A percentile compares a stretch with the other conserved stretches of the same genome.
These are phyloP conservation scores for Mycena metata DNA, from an alignment of 768 basidiomycete species.

Conservation along the genomic window DNA sequence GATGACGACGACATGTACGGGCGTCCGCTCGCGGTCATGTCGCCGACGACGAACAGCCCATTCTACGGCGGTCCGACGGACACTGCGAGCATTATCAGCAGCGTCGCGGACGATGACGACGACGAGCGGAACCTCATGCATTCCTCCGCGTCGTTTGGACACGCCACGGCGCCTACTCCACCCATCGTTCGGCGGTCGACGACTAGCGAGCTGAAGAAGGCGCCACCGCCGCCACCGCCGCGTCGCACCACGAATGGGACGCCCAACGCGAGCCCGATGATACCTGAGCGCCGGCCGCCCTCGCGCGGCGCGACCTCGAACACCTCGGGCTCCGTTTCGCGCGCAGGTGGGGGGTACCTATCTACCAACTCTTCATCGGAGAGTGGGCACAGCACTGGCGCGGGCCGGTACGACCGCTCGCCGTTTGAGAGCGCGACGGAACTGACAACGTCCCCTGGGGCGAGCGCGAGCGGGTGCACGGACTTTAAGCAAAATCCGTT, in stretches of 20 bases:
- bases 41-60: slow-evolving; percentile 60
- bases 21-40: slow-evolving; percentile 60
- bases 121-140: slow-evolving; percentile 46
- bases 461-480: slow-evolving; percentile 53
- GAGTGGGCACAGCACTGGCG: slow-evolving; percentile 44
- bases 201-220: slow-evolving; percentile 57
- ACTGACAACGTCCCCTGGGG: slow-evolving; percentile 41
- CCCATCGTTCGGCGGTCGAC: slow-evolving; percentile 42
- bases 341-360: slow-evolving; percentile 36
- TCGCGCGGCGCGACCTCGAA: slow-evolving; percentile 37
- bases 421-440: slow-evolving; percentile 78
- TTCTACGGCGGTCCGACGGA: slow-evolving; percentile 60
- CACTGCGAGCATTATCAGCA: slow-evolving; percentile 59
- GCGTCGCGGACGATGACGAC: slow-evolving; percentile 59
- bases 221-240: slow-evolving; percentile 77
- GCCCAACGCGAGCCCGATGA: slow-evolving; percentile 55
- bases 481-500: slow-evolving; percentile 78
- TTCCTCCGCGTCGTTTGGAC: slow-evolving; percentile 35
- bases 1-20: slow-evolving; percentile 55
- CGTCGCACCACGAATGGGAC: slow-evolving; percentile 56
- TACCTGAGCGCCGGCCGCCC: slow-evolving; percentile 59
- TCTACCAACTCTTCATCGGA: slow-evolving; percentile 52
- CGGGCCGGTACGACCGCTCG: slow-evolving; percentile 57
- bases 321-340: slow-evolving; percentile 39
- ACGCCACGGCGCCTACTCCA: slow-evolving; percentile 28